Evolutionary conservation across 2,329 filamentous ascomycete species (phyloP).

Genomic region (Cryphonectria carpinicola): DNA sequence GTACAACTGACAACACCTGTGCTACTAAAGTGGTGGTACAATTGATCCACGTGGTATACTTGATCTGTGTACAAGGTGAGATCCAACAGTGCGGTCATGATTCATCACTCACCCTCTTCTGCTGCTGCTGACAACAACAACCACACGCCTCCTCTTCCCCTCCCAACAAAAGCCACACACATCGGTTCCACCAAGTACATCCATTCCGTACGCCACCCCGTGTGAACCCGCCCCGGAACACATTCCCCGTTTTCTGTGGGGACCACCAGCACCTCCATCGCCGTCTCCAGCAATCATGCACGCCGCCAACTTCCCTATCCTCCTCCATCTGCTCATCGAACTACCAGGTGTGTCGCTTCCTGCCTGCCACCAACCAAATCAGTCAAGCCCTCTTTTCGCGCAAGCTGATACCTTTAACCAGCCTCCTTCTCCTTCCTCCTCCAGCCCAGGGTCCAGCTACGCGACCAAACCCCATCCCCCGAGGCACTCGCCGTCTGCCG

Average conservation of each 20-base stretch:
- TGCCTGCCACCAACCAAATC: no score
- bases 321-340: conserved; percentile 26
- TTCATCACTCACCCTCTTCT: not conserved
- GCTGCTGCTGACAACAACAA: not conserved
- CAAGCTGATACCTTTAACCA: conserved; percentile 1
- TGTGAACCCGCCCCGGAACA: not conserved
- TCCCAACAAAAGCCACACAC: not conserved
- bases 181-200: no score
- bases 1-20: not conserved
- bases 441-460: conserved; percentile 46
- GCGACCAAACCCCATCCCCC: conserved; percentile 39
- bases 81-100: not conserved
- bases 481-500: conserved; percentile 49
- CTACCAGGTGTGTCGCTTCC: conserved; percentile 12
- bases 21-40: not conserved
- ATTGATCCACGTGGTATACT: not conserved
- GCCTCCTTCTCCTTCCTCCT: conserved; percentile 53
- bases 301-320: conserved; percentile 17
- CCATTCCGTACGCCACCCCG: not conserved
- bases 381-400: not conserved
- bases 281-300: conserved; percentile 16
- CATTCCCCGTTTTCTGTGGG: not conserved
- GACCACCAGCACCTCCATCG: not conserved
- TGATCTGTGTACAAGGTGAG: not conserved
- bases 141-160: no score